phyloP scores from a whole-genome alignment of 1,284 basidiomycete species.

The Boletus putidus region DNA sequence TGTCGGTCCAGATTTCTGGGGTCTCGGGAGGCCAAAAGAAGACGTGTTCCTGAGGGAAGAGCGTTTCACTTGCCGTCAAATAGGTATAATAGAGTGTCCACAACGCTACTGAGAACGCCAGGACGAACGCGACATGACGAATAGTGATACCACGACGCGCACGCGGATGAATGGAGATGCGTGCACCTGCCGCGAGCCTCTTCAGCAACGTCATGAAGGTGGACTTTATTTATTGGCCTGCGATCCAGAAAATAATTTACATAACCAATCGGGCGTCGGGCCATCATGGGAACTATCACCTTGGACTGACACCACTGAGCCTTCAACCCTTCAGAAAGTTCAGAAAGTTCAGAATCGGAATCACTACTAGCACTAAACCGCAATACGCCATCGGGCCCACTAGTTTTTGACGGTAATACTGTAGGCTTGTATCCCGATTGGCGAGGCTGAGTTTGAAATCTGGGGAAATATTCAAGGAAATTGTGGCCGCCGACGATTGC shows the following conservation, averaged over 20 bases:
- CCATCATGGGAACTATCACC: neutral
- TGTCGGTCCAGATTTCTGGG: constrained; percentile 48
- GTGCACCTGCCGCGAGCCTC: too few relatives aligned
- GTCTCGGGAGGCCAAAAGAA: constrained; percentile 29
- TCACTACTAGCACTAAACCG: too few relatives aligned
- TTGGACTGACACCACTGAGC: neutral
- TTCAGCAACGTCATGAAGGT: constrained; percentile 4
- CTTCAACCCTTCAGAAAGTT: too few relatives aligned
- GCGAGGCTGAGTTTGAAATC: constrained; percentile 34
- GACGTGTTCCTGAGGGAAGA: constrained; percentile 18
- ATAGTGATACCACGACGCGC: constrained; percentile 29
- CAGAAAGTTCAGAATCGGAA: too few relatives aligned
- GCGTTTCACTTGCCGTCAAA: neutral
- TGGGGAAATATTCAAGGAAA: constrained; percentile 4
- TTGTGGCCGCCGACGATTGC: neutral
- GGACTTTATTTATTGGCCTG: too few relatives aligned
- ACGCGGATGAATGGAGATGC: neutral
- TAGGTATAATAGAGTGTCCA: constrained; percentile 23
- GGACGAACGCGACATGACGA: constrained; percentile 33
- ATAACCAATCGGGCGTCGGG: too few relatives aligned
- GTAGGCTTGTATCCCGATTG: too few relatives aligned
- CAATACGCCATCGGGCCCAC: too few relatives aligned
- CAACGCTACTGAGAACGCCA: constrained; percentile 26
- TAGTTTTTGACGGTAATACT: too few relatives aligned
- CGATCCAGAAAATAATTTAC: too few relatives aligned